Percentiles rank a stretch among this genome's conserved stretches.
Evolutionary conservation across 116 monocot species (phyloP).

Genomic region (Posidonia oceanica): DNA sequence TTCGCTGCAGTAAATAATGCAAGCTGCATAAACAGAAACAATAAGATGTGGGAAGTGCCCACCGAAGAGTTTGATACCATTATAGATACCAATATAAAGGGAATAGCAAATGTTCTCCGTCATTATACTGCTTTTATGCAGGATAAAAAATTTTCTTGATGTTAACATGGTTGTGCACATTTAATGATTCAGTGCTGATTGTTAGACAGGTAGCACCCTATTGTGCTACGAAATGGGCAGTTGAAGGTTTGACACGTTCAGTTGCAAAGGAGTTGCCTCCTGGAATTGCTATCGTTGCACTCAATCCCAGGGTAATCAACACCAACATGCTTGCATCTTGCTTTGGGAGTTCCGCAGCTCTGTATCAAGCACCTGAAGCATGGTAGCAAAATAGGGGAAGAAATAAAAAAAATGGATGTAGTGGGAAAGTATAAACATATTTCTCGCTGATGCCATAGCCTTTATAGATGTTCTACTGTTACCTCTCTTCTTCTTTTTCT

Average conservation of each 20-base stretch:
- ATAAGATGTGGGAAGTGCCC: conserved; percentile 80
- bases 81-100: conserved; percentile 90
- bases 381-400: conserved; percentile 32
- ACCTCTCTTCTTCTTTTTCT: background rate
- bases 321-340: conserved; percentile 91
- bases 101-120: conserved; percentile 70
- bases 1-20: conserved; percentile 82
- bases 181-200: too few relatives aligned
- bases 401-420: background rate
- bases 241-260: conserved; percentile 76
- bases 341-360: conserved; percentile 64
- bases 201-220: conserved; percentile 74
- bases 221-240: conserved; percentile 96
- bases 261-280: conserved; percentile 87
- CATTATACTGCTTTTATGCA: conserved; percentile 86
- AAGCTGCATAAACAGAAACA: conserved; percentile 86
- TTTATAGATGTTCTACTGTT: background rate
- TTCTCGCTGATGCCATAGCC: too few relatives aligned
- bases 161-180: conserved; percentile 92
- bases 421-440: background rate
- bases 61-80: conserved; percentile 93
- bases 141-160: conserved; percentile 63
- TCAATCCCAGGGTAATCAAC: conserved; percentile 81
- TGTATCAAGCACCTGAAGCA: conserved; percentile 66
- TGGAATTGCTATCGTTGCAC: conserved; percentile 71